phyloP scores from a whole-genome alignment of 495 filamentous ascomycete species.

The Penicillium atrosanguineum region DNA sequence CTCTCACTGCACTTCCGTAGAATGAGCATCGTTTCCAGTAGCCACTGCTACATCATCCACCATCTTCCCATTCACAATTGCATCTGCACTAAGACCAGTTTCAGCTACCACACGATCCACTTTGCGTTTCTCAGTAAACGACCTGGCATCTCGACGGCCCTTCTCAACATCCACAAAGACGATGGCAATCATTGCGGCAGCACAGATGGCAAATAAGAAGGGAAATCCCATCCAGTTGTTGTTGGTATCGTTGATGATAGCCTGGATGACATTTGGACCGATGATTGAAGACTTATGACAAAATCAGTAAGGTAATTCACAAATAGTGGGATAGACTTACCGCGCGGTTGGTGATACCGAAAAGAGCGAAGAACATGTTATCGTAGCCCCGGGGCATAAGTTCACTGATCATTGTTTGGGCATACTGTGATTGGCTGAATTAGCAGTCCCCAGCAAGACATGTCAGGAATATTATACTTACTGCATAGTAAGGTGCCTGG shows the following conservation, averaged over 20 bases:
- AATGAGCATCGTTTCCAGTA: background rate
- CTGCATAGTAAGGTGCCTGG: slow-evolving; percentile 51
- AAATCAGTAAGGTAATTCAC: background rate
- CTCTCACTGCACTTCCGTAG: background rate
- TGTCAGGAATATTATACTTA: slow-evolving; percentile 11
- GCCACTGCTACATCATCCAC: background rate
- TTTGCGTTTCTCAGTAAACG: slow-evolving; percentile 39
- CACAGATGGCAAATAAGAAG: slow-evolving; percentile 47
- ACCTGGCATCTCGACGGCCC: slow-evolving; percentile 42
- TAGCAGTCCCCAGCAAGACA: background rate
- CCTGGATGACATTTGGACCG: slow-evolving; percentile 50
- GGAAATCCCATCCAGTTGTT: slow-evolving; percentile 54
- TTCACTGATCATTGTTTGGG: slow-evolving; percentile 54
- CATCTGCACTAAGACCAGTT: slow-evolving; percentile 13
- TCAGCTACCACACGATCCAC: slow-evolving; percentile 27
- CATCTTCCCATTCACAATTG: slow-evolving; percentile 15
- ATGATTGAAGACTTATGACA: slow-evolving; percentile 47
- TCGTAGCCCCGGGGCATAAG: slow-evolving; percentile 50
- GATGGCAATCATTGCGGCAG: slow-evolving; percentile 40
- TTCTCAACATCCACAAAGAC: slow-evolving; percentile 47
- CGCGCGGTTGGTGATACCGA: slow-evolving; percentile 51
- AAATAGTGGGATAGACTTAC: slow-evolving; percentile 24
- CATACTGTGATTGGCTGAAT: slow-evolving; percentile 28
- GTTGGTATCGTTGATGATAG: slow-evolving; percentile 46
- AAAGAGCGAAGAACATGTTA: slow-evolving; percentile 53